phyloP scores from a whole-genome alignment of 129 eudicot genomes.

The Daucus carota region DNA sequence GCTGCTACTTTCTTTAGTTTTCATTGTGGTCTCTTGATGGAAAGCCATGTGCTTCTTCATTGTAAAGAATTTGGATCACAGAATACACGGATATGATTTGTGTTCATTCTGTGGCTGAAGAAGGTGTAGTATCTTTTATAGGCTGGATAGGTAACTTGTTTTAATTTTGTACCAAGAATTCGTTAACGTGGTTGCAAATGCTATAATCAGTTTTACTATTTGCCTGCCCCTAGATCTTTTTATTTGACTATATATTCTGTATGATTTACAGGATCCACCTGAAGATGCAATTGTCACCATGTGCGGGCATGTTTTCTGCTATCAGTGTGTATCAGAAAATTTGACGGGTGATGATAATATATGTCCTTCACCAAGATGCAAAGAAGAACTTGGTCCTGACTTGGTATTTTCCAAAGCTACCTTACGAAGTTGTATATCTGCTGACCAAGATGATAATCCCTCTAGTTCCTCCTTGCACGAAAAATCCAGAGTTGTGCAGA shows the following conservation, averaged over 20 bases:
- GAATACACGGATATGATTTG: background rate
- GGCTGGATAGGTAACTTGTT: background rate
- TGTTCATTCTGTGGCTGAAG: background rate
- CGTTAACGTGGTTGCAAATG: background rate
- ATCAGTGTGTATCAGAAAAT: slow-evolving; percentile 76
- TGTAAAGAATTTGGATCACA: background rate
- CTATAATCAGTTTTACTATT: background rate
- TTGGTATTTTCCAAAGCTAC: slow-evolving; percentile 56
- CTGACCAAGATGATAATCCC: slow-evolving; percentile 19
- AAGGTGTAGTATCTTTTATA: background rate
- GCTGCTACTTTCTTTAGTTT: background rate
- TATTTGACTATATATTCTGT: background rate
- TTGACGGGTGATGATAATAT: slow-evolving; percentile 62
- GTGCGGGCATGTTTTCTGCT: slow-evolving; percentile 95
- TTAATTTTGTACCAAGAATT: background rate
- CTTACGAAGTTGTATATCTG: slow-evolving; percentile 39
- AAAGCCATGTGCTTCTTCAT: background rate
- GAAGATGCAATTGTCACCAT: slow-evolving; percentile 95
- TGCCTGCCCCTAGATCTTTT: background rate
- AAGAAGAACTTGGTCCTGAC: slow-evolving; percentile 31
- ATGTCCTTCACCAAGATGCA: slow-evolving; percentile 76
- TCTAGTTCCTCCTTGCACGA: slow-evolving; percentile 23
- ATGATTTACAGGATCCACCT: slow-evolving; percentile 69
- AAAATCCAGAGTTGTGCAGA: slow-evolving; percentile 23
- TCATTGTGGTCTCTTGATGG: background rate